Evolutionary conservation across 148 eudicot genomes (phyloP).

Genomic region (Rhododendron ovatum): DNA sequence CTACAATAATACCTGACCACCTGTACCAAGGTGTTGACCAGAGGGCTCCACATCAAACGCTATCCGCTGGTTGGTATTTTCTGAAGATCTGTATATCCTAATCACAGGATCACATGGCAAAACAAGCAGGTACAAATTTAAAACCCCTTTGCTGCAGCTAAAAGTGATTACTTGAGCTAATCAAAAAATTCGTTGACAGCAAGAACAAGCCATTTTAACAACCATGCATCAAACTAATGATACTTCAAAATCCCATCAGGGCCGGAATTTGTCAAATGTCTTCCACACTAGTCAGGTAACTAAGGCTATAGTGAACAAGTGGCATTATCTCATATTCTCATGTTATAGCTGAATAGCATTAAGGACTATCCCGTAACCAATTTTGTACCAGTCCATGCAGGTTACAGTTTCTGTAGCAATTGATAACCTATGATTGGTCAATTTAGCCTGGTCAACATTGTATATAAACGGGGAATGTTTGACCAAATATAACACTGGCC

Average conservation of each 20-base stretch:
- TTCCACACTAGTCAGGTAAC: neutral
- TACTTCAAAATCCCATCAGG: neutral
- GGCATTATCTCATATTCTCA: neutral
- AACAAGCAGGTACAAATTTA: conserved; percentile 9
- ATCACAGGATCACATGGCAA: conserved; percentile 8
- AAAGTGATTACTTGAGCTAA: neutral
- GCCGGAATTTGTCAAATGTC: neutral
- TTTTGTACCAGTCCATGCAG: neutral
- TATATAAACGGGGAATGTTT: neutral
- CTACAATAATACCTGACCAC: conserved; percentile 73
- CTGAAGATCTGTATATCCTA: conserved; percentile 88
- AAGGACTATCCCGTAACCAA: neutral
- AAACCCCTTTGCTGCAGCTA: neutral
- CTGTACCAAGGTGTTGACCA: conserved; percentile 90
- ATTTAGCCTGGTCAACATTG: neutral
- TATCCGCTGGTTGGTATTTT: conserved; percentile 89
- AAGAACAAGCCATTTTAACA: neutral
- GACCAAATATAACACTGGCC: neutral
- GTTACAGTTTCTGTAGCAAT: neutral
- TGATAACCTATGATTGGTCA: too few relatives aligned
- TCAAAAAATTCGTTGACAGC: neutral
- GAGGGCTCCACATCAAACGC: conserved; percentile 82
- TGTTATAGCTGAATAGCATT: neutral
- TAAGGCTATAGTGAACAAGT: neutral
- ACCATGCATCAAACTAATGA: neutral